These are phyloP conservation scores for Quercus tomentella DNA, from an alignment of 331 rosid genomes.

Conservation along the genomic window DNA sequence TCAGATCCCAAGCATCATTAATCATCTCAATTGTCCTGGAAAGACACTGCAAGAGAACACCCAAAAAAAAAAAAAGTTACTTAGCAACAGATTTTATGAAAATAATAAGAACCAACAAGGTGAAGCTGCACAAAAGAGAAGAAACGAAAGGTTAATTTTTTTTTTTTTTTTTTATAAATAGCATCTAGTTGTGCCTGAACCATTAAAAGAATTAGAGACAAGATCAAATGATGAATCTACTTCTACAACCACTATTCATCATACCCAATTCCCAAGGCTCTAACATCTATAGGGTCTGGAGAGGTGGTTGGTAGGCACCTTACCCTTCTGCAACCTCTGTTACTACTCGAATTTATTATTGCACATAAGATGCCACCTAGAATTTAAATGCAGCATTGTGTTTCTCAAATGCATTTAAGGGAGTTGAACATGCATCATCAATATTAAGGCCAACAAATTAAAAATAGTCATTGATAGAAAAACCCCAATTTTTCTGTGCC, in stretches of 20 bases:
- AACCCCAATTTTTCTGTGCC: background rate
- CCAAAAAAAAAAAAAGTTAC: constrained; percentile 2
- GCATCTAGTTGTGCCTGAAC: background rate
- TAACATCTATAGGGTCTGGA: too few relatives aligned
- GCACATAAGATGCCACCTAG: background rate
- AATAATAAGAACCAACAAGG: background rate
- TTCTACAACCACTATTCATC: background rate
- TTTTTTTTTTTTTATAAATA: background rate
- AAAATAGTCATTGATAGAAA: background rate
- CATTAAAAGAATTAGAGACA: background rate
- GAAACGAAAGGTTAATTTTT: background rate
- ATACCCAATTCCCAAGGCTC: too few relatives aligned
- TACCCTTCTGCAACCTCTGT: background rate
- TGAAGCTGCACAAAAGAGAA: background rate
- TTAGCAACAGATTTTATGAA: background rate
- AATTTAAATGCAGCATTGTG: background rate
- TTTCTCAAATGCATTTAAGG: background rate
- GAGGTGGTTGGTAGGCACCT: too few relatives aligned
- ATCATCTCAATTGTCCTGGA: constrained; percentile 70
- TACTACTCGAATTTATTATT: background rate
- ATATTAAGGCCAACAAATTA: background rate
- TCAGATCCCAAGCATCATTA: constrained; percentile 48
- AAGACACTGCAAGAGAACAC: constrained; percentile 56
- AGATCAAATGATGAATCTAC: background rate
- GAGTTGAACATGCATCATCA: background rate